Base-by-base conservation (phyloP, 148 eudicot genomes). In the Arctostaphylos glauca region DNA sequence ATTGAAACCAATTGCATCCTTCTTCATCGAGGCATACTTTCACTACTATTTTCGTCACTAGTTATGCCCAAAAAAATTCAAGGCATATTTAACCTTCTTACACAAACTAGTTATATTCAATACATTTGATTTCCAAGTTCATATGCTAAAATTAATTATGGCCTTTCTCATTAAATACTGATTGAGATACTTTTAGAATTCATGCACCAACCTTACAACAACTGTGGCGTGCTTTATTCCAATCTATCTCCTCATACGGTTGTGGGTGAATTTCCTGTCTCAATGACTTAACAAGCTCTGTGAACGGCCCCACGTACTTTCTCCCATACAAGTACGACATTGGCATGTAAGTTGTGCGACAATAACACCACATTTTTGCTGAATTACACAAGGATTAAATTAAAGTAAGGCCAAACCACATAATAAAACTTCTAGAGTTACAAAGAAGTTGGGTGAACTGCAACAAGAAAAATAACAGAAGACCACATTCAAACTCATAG, bases 311-410 rank as follows among this genome's bases (percentile, higher is more conserved):
- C 2, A 25, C 50, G 1, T 5, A 83, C 46, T 66, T 83, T 13
- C 16, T 83, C 12, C 75, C 84, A 14, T 83, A 83, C 14, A 83
- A 43, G 15, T 83, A 83, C 2, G 84, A 83, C 81, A 83, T 76
- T 3, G 84, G 76, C 81, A 77, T 62, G 66, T 76, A 83, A 18
- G 62, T 43, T 4, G 43, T 21, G 19, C 84, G 81, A 77, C 46
- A 52, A 44, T 77, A 66, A 12, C 84, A 77, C 84, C 74, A 76
- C 84, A 83, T 83, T 64, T 83, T 83, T 41, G 76, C 84, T 83
- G 81, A 50, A 77, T 83, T 21, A 38, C 31, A 50, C 19, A 16
- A 25, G 2, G 6, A 21, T 5, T 1, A 23, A 46, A 23, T 18
- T 18, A 47, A 49, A 47, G 75, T 18, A 2, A 48, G 16, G 0